A percentile compares a stretch with the other conserved stretches of the same genome.
phyloP scores from a whole-genome alignment of 176 grass and related monocot species.

The Metroxylon sagu region DNA sequence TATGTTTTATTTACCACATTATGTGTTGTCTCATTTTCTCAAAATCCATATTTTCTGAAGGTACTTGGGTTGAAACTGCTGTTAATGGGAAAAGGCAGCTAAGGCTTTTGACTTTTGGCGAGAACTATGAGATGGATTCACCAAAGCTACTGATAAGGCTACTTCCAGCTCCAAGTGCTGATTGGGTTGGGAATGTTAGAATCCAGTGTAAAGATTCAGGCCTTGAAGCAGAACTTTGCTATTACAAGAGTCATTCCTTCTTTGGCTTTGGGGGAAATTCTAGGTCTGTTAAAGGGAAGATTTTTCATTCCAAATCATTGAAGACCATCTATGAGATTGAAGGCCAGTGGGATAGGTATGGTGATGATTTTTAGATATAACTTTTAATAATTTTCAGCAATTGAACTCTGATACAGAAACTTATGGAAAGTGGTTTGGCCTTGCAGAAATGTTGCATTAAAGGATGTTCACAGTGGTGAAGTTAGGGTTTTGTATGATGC shows the following conservation, averaged over 20 bases:
- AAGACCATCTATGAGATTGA: conserved; percentile 51
- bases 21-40: too few relatives aligned
- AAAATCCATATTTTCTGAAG: conserved; percentile 8
- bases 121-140: conserved; percentile 65
- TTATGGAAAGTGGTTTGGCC: neutral
- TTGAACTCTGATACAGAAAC: too few relatives aligned
- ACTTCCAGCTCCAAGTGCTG: conserved; percentile 38
- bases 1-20: too few relatives aligned
- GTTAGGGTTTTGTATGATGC: conserved; percentile 57
- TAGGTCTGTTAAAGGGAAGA: conserved; percentile 42
- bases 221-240: conserved; percentile 54
- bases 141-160: conserved; percentile 65
- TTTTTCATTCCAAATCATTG: conserved; percentile 15
- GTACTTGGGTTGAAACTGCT: conserved; percentile 50
- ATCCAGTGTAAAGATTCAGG: conserved; percentile 48
- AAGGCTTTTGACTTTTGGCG: conserved; percentile 27
- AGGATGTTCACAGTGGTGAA: conserved; percentile 44
- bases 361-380: too few relatives aligned
- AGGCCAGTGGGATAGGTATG: conserved; percentile 62
- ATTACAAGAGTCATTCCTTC: conserved; percentile 39
- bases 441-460: conserved; percentile 37
- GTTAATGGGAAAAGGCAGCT: conserved; percentile 55
- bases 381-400: too few relatives aligned
- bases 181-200: conserved; percentile 61
- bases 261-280: conserved; percentile 63